A percentile compares a stretch with the other conserved stretches of the same genome.
Evolutionary conservation across 306 rosid species (phyloP).

Genomic region (Cicer cuneatum): DNA sequence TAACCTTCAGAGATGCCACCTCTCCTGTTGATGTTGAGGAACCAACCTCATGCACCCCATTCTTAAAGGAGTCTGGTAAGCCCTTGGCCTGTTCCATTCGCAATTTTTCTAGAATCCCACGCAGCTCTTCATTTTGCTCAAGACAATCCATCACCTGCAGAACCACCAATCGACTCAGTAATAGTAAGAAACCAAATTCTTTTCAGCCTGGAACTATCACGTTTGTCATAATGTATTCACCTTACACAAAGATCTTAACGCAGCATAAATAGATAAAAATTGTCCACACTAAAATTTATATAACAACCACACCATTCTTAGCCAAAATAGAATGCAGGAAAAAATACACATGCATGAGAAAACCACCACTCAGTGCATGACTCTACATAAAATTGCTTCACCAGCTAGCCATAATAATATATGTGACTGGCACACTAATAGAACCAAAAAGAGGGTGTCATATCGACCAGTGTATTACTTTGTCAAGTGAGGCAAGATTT

Average conservation of each 20-base stretch:
- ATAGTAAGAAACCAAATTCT: neutral
- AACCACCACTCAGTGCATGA: constrained; percentile 2
- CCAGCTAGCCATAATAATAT: neutral
- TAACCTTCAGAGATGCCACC: constrained; percentile 77
- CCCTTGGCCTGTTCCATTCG: constrained; percentile 71
- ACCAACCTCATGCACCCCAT: constrained; percentile 46
- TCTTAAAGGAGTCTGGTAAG: constrained; percentile 49
- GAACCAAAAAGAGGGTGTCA: constrained; percentile 22
- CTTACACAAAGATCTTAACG: constrained; percentile 5
- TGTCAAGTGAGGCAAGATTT: constrained; percentile 30
- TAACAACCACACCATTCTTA: neutral
- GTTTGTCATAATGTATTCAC: constrained; percentile 13
- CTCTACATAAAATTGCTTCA: constrained; percentile 2
- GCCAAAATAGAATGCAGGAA: constrained; percentile 15
- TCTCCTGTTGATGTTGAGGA: constrained; percentile 61
- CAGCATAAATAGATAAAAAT: constrained; percentile 3
- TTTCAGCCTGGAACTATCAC: constrained; percentile 22
- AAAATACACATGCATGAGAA: constrained; percentile 24
- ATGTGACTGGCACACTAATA: neutral
- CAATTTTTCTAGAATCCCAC: constrained; percentile 66
- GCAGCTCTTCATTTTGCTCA: constrained; percentile 89
- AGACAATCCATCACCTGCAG: constrained; percentile 89
- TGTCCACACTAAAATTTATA: neutral
- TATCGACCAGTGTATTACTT: neutral
- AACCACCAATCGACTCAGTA: constrained; percentile 37